Evolutionary conservation across 805 yeast genomes (phyloP).

Genomic region (Tetrapisispora nanseiensis): DNA sequence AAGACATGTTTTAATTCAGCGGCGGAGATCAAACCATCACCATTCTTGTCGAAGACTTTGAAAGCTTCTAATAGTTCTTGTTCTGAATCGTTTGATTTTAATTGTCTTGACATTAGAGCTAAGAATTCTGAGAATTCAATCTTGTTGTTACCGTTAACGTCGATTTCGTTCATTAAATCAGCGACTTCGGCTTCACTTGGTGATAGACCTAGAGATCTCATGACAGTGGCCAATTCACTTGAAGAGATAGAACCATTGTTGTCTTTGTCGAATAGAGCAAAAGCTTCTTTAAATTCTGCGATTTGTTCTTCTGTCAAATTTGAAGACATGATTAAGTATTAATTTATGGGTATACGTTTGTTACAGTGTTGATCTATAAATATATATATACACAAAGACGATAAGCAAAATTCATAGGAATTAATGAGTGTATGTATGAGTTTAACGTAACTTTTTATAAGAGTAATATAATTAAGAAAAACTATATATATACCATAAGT

Average conservation of each 20-base stretch:
- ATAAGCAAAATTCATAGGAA: no score
- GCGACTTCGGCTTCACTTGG: constrained; percentile 94
- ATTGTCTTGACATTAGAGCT: constrained; percentile 83
- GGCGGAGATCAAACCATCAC: constrained; percentile 93
- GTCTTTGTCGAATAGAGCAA: constrained; percentile 92
- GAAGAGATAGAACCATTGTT: constrained; percentile 95
- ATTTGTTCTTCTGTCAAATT: constrained; percentile 93
- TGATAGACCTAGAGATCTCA: constrained; percentile 97
- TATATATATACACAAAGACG: no score
- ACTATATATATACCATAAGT: no score
- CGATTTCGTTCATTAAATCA: constrained; percentile 96
- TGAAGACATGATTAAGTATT: no score
- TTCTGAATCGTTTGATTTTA: constrained; percentile 94
- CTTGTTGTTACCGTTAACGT: constrained; percentile 86
- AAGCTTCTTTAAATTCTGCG: constrained; percentile 95
- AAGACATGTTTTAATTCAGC: constrained; percentile 94
- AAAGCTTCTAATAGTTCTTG: constrained; percentile 96
- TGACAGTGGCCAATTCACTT: constrained; percentile 91
- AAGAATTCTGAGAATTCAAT: constrained; percentile 76
- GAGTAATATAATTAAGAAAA: no score
- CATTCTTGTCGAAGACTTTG: constrained; percentile 93
- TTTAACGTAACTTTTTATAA: no score
- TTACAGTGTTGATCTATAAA: no score
- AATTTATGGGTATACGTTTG: no score
- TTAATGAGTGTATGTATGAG: no score